These are phyloP conservation scores for Closterium sp. DNA, from an alignment of 139 green algal genomes.

Conservation along the genomic window DNA sequence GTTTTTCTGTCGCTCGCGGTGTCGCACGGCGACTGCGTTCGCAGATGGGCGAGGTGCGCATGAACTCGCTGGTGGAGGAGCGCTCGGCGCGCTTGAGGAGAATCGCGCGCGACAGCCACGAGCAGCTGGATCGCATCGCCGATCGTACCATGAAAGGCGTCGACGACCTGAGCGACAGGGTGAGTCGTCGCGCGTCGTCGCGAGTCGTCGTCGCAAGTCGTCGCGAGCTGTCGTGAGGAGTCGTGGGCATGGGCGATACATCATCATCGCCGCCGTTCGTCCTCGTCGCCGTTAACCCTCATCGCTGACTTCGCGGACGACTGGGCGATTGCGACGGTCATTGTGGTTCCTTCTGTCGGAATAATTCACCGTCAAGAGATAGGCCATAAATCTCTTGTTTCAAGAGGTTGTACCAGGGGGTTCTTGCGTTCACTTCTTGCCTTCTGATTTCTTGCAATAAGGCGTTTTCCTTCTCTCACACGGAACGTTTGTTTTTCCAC, in stretches of 20 bases:
- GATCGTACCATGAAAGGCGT: background rate
- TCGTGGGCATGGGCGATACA: too few species aligned
- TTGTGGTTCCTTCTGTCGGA: too few species aligned
- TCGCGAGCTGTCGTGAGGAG: background rate
- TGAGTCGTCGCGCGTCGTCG: background rate
- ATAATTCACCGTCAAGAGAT: too few species aligned
- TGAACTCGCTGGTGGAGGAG: constrained; percentile 2
- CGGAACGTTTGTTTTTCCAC: background rate
- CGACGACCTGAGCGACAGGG: background rate
- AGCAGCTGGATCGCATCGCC: background rate
- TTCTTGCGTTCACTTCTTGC: too few species aligned
- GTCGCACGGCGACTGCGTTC: too few species aligned
- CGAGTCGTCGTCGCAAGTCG: background rate
- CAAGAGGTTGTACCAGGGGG: too few species aligned
- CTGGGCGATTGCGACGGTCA: too few species aligned
- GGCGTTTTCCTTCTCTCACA: background rate
- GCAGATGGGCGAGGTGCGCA: constrained; percentile 4
- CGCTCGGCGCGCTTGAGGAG: background rate
- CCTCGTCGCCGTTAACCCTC: too few species aligned
- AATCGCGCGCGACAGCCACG: background rate
- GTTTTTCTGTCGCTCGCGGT: background rate
- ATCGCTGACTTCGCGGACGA: too few species aligned
- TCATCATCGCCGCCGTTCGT: too few species aligned
- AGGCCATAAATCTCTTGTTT: too few species aligned
- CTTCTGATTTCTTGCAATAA: too few species aligned